Conservation (phyloP, 176 grass and related monocot genomes). For the Musa acuminata region DNA sequence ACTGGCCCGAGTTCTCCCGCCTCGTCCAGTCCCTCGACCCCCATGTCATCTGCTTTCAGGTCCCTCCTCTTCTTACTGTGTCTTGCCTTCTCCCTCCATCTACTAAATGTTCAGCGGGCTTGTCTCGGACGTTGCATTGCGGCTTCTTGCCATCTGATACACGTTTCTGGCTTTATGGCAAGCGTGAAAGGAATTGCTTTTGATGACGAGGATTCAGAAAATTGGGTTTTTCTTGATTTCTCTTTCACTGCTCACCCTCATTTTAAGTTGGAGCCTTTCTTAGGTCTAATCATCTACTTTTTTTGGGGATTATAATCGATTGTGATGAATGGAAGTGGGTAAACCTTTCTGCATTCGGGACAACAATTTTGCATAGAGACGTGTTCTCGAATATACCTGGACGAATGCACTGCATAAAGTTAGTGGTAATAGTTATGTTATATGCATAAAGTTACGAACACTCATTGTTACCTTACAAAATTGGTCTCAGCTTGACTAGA, state of each 20-base stretch:
- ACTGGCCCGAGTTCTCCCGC: conserved; percentile 66
- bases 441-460: too few species aligned
- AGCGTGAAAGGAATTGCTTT: neutral
- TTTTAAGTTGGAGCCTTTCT: neutral
- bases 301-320: neutral
- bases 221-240: neutral
- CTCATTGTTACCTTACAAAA: too few species aligned
- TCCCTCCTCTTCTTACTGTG: conserved; percentile 2
- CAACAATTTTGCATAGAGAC: too few species aligned
- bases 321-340: too few species aligned
- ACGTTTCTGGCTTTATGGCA: neutral
- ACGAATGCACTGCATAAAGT: too few species aligned
- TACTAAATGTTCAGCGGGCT: too few species aligned
- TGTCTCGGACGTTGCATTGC: too few species aligned
- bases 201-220: neutral
- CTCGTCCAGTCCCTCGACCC: conserved; percentile 62
- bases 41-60: conserved; percentile 85
- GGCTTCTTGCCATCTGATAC: neutral
- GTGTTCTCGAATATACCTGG: too few species aligned
- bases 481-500: too few species aligned
- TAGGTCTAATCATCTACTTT: neutral
- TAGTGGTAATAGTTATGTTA: too few species aligned
- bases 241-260: neutral
- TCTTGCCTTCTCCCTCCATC: too few species aligned
- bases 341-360: too few species aligned